Evolutionary conservation across 768 basidiomycete genomes (phyloP), one percentile per base, ranked within the genome.

Genomic region (Termitomyces sp.): DNA sequence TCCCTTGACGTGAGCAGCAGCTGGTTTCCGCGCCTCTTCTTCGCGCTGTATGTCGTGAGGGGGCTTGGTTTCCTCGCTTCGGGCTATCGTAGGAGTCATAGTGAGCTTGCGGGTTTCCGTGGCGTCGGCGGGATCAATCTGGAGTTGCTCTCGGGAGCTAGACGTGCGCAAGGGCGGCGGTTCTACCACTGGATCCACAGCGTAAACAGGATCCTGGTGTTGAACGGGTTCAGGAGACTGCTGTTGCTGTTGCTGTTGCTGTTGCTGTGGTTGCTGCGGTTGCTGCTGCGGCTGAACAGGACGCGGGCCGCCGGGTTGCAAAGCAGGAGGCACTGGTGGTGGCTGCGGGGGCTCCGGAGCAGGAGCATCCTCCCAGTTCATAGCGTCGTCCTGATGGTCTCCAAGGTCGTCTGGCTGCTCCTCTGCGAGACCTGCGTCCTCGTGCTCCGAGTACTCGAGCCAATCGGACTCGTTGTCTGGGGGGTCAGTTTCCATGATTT

Each of bases 311-410:
- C 73, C 73, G 15, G 78, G 70, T 33, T 72, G 76, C 51, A 78
- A 61, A 0, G 71, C 61, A 7, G 74, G 74, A 2, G 79, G 76
- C 37, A 73, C 61, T 39, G 63, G 58, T 60, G 67, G 39, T 45
- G 36, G 36, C 8, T 24, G 63, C 30, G 13, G 71, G 64, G 46
- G 61, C 67, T 58, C 50, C 60, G 68, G 58, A 55, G 82, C 85
- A 12, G 78, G 81, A 39, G 77, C 72, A 55, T 93, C 90, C 50
- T 94, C 93, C 94, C 95, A 95, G 60, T 82, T 81, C 84, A 95
- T 91, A 2, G 87, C 89, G 66, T 95, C 93, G 60, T 93, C 92
- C 0, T 81, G n/a, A n/a, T n/a, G 83, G 54, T 89, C 88, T 78
- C 54, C 52, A n/a, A 66, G 66, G 62, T 66, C 57, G 55, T 76